Evolutionary conservation across 192 early-diverging fungal species (phyloP).

Genomic region (Rhizophagus clarus): DNA sequence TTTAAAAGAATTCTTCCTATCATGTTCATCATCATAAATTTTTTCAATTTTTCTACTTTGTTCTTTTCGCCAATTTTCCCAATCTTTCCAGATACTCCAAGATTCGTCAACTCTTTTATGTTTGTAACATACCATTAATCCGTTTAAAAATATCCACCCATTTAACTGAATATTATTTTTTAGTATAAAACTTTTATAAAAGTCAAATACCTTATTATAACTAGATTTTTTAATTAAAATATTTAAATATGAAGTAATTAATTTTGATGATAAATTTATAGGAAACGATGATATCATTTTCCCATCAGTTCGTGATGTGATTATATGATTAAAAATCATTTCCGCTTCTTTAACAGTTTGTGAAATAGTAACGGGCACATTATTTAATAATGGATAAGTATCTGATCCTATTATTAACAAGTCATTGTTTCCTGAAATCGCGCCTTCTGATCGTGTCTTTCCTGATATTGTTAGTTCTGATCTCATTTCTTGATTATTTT

Average conservation of each 20-base stretch:
- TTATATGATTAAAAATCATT: conserved; percentile 39
- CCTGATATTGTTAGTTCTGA: not conserved
- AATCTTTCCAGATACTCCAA: conserved; percentile 70
- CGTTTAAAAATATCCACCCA: conserved; percentile 63
- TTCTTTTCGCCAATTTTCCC: conserved; percentile 58
- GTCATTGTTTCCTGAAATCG: not conserved
- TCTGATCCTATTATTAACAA: not conserved
- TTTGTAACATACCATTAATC: conserved; percentile 62
- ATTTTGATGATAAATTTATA: conserved; percentile 46
- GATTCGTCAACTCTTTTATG: conserved; percentile 62
- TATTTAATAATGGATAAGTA: conserved; percentile 10
- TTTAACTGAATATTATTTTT: conserved; percentile 51
- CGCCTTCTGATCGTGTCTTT: not conserved
- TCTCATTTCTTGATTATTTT: not conserved
- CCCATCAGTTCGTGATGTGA: conserved; percentile 1
- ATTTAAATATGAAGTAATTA: conserved; percentile 64
- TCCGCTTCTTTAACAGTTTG: conserved; percentile 38
- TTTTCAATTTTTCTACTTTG: conserved; percentile 37
- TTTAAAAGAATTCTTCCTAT: conserved; percentile 5
- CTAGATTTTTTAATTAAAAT: conserved; percentile 59
- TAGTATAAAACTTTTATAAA: conserved; percentile 55
- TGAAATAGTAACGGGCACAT: not conserved
- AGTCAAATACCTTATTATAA: conserved; percentile 44
- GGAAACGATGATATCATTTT: conserved; percentile 20
- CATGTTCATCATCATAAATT: conserved; percentile 1